phyloP scores from a whole-genome alignment of 1,139 yeast species.

The Pichia sp. region DNA sequence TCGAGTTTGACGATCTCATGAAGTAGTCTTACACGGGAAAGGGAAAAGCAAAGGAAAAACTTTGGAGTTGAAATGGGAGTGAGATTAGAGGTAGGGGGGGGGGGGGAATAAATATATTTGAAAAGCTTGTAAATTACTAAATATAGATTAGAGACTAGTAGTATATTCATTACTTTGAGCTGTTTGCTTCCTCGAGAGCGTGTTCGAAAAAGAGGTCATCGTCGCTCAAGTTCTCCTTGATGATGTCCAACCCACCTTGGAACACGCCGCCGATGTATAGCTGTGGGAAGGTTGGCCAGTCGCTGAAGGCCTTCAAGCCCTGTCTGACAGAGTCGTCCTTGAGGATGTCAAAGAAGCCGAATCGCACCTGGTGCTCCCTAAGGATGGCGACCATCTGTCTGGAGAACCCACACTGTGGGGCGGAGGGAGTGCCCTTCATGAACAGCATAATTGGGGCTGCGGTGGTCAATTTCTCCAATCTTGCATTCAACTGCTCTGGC shows the following conservation, averaged over 20 bases:
- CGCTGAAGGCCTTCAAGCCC: constrained; percentile 83
- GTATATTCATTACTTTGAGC: constrained; percentile 14
- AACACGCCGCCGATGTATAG: constrained; percentile 88
- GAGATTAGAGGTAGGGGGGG: not conserved
- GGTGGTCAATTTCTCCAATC: constrained; percentile 73
- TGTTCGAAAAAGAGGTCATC: constrained; percentile 82
- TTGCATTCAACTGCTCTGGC: constrained; percentile 73
- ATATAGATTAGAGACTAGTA: not conserved
- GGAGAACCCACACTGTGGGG: constrained; percentile 96
- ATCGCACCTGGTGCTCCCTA: constrained; percentile 89
- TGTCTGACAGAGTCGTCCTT: constrained; percentile 91
- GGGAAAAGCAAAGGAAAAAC: not conserved
- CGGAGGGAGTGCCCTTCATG: constrained; percentile 98
- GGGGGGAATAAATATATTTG: not conserved
- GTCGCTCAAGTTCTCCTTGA: constrained; percentile 85
- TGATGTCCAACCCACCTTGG: constrained; percentile 94
- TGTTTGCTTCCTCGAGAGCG: constrained; percentile 37
- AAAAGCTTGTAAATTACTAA: not conserved
- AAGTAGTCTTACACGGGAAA: not conserved
- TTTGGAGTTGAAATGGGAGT: not conserved
- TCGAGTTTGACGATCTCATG: not conserved
- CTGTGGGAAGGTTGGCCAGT: constrained; percentile 99
- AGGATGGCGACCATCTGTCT: constrained; percentile 89
- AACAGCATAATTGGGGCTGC: constrained; percentile 98
- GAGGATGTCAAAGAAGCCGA: constrained; percentile 92